Conservation (phyloP, 345 rosid species). For the Lepidium sativum region DNA sequence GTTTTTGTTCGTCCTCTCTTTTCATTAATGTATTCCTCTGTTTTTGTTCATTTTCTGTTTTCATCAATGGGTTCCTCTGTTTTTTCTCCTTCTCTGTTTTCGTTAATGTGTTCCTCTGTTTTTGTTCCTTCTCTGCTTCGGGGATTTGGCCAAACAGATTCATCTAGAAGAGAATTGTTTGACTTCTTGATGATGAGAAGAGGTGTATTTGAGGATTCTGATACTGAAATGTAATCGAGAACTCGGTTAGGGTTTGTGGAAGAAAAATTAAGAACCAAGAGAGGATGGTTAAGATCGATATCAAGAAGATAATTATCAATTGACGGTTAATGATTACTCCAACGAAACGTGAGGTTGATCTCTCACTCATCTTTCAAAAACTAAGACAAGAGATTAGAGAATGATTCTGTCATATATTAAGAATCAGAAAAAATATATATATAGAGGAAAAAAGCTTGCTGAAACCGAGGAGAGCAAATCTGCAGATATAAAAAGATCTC, state of each 20-base stretch:
- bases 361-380: slow-evolving; percentile 47
- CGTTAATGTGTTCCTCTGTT: not conserved
- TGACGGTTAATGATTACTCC: slow-evolving; percentile 34
- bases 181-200: slow-evolving; percentile 23
- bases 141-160: slow-evolving; percentile 20
- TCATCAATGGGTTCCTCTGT: slow-evolving; percentile 2
- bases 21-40: slow-evolving; percentile 6
- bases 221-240: slow-evolving; percentile 28
- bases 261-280: slow-evolving; percentile 72
- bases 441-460: slow-evolving; percentile 8
- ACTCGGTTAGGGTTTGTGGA: slow-evolving; percentile 40
- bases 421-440: not conserved
- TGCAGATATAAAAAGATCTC: not conserved
- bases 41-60: slow-evolving; percentile 4
- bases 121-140: slow-evolving; percentile 17
- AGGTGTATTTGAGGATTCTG: slow-evolving; percentile 23
- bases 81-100: slow-evolving; percentile 7
- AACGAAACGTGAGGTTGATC: slow-evolving; percentile 27
- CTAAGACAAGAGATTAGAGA: slow-evolving; percentile 12
- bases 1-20: slow-evolving; percentile 7
- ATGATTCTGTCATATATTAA: slow-evolving; percentile 5
- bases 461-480: slow-evolving; percentile 6
- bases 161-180: not conserved
- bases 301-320: slow-evolving; percentile 42
- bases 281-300: slow-evolving; percentile 37